These are phyloP conservation scores for Glycine latifolia DNA, from an alignment of 306 rosid genomes.

Conservation along the genomic window DNA sequence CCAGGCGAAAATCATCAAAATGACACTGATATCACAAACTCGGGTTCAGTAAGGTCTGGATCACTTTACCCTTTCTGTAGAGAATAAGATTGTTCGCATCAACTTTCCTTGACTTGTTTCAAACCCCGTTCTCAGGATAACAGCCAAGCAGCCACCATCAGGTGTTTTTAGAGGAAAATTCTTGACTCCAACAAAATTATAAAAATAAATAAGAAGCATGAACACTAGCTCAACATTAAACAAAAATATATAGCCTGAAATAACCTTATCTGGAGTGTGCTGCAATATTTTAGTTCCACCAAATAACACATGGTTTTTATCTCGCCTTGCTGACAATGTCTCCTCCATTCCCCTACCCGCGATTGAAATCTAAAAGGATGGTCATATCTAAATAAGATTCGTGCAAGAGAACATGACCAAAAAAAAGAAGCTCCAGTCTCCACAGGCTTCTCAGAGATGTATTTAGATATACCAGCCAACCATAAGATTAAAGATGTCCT, in stretches of 20 bases:
- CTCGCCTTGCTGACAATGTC: conserved; percentile 81
- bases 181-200: conserved; percentile 61
- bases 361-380: conserved; percentile 73
- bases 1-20: conserved; percentile 25
- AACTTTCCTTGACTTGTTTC: conserved; percentile 99
- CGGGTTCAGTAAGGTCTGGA: conserved; percentile 37
- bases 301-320: conserved; percentile 86
- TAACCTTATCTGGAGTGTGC: conserved; percentile 96
- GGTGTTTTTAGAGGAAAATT: conserved; percentile 87
- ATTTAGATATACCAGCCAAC: conserved; percentile 31
- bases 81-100: conserved; percentile 98
- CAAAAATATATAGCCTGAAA: conserved; percentile 20
- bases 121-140: conserved; percentile 95
- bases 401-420: conserved; percentile 1
- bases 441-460: conserved; percentile 18
- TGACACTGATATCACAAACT: conserved; percentile 2
- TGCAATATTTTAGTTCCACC: conserved; percentile 99
- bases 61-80: conserved; percentile 91
- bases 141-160: conserved; percentile 98
- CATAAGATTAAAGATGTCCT: conserved; percentile 25
- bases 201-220: conserved; percentile 40
- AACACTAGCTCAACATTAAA: conserved; percentile 32
- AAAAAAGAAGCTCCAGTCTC: conserved; percentile 17
- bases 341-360: conserved; percentile 76
- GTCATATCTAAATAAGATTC: conserved; percentile 45